Conservation (phyloP, 495 filamentous ascomycete species). For the Chaetomium fimeti region DNA sequence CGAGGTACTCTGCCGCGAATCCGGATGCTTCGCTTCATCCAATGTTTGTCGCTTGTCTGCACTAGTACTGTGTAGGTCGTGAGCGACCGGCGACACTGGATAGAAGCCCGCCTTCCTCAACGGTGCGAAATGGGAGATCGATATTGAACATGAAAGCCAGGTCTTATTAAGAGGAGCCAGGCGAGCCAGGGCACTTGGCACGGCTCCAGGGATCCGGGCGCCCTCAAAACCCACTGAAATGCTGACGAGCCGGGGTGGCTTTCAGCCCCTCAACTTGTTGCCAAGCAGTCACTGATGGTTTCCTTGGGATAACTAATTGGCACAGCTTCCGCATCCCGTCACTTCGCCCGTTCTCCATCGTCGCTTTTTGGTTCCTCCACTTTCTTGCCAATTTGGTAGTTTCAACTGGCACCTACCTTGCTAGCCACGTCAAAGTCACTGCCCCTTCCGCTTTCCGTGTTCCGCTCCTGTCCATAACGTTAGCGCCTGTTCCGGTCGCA, state of each 20-base stretch:
- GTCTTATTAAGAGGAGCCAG: background rate
- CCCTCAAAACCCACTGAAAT: constrained; percentile 1
- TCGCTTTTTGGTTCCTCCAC: constrained; percentile 14
- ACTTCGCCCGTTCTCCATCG: constrained; percentile 20
- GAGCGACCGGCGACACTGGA: background rate
- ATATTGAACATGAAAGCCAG: background rate
- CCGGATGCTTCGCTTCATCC: no score
- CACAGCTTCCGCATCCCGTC: constrained; percentile 25
- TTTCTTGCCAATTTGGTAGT: background rate
- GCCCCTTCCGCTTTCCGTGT: background rate
- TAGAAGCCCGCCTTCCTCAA: constrained; percentile 6
- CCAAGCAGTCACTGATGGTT: constrained; percentile 5
- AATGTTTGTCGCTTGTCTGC: no score
- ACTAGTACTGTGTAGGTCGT: no score
- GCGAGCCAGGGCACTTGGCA: constrained; percentile 13
- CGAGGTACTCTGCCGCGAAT: no score
- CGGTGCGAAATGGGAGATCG: constrained; percentile 8
- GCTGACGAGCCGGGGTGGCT: constrained; percentile 18
- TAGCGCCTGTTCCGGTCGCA: constrained; percentile 10
- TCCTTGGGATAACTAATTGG: constrained; percentile 14
- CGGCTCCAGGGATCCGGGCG: constrained; percentile 28
- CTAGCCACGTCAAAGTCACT: background rate
- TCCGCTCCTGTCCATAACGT: constrained; percentile 4
- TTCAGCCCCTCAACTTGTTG: constrained; percentile 27
- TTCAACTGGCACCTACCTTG: background rate